phyloP scores from a whole-genome alignment of 495 filamentous ascomycete species.

The Annulohypoxylon stygium region DNA sequence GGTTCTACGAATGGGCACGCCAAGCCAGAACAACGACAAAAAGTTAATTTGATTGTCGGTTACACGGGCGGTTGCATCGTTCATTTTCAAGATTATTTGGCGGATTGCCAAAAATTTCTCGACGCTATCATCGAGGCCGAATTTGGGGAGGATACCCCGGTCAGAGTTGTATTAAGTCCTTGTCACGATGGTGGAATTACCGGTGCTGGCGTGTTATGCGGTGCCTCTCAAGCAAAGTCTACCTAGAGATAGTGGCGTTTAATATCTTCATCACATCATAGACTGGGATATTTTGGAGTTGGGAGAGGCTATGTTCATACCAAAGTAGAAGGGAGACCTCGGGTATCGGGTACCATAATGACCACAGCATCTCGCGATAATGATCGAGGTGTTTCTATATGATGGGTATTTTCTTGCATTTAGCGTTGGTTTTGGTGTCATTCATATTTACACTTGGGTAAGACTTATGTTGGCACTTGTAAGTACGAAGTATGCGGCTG shows the following conservation, averaged over 20 bases:
- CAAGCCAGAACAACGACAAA: constrained; percentile 11
- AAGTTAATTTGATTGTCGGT: constrained; percentile 76
- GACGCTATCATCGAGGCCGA: constrained; percentile 72
- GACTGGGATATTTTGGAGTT: constrained; percentile 34
- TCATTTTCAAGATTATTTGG: constrained; percentile 78
- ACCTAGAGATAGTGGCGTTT: constrained; percentile 38
- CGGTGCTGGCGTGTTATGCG: constrained; percentile 76
- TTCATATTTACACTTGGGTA: constrained; percentile 16
- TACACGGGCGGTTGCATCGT: constrained; percentile 85
- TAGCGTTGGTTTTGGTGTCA: constrained; percentile 1
- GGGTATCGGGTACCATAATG: constrained; percentile 2
- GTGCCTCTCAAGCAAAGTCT: constrained; percentile 49
- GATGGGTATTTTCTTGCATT: constrained; percentile 8
- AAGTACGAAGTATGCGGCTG: constrained; percentile 11
- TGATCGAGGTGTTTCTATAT: constrained; percentile 20
- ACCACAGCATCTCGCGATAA: constrained; percentile 20
- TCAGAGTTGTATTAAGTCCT: constrained; percentile 73
- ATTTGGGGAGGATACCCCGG: constrained; percentile 65
- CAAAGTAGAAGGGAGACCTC: constrained; percentile 16
- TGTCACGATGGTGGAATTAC: constrained; percentile 82
- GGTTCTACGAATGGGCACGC: constrained; percentile 22
- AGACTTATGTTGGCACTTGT: constrained; percentile 3
- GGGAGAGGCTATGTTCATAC: constrained; percentile 37
- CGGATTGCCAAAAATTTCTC: constrained; percentile 75
- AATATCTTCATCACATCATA: constrained; percentile 29